Percentiles rank a stretch among this genome's conserved stretches.
Evolutionary conservation across 805 yeast genomes (phyloP).

Genomic region (Metschnikowia reukaufii): DNA sequence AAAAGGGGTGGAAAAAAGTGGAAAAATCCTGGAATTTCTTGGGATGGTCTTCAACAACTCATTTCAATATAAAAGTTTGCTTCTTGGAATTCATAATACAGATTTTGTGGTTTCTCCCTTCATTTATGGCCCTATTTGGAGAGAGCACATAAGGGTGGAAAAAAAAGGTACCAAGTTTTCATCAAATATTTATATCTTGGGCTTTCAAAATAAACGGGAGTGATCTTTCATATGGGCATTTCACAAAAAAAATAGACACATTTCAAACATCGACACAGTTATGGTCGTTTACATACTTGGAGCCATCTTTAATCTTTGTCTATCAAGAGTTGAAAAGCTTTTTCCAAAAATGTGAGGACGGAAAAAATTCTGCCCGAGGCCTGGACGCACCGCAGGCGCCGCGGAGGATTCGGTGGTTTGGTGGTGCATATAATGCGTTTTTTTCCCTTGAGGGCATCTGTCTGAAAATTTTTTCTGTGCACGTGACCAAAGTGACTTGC

Average conservation of each 20-base stretch:
- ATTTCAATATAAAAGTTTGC: too few species aligned
- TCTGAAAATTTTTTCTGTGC: background rate
- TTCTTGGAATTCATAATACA: too few species aligned
- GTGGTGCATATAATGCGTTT: conserved; percentile 7
- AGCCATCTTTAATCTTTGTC: conserved; percentile 23
- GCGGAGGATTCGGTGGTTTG: conserved; percentile 3
- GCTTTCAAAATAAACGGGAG: background rate
- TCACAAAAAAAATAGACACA: background rate
- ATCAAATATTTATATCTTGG: too few species aligned
- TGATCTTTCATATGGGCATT: background rate
- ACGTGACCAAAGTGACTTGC: conserved; percentile 11
- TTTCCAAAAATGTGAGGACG: conserved; percentile 9
- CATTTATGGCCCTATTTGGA: too few species aligned
- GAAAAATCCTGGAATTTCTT: too few species aligned
- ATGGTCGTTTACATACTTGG: conserved; percentile 19
- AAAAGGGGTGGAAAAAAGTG: too few species aligned
- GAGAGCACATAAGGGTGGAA: too few species aligned
- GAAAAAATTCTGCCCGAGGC: conserved; percentile 15
- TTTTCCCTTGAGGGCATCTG: conserved; percentile 2
- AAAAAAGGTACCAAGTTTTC: too few species aligned
- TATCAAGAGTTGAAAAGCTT: conserved; percentile 17
- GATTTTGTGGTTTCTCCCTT: too few species aligned
- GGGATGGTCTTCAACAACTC: too few species aligned
- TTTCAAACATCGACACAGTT: background rate
- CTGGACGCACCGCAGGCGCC: conserved; percentile 10